Percentiles rank a stretch among this genome's conserved stretches.
Evolutionary conservation across 768 basidiomycete species (phyloP).

Genomic region (Rhizopogon vesiculosus): DNA sequence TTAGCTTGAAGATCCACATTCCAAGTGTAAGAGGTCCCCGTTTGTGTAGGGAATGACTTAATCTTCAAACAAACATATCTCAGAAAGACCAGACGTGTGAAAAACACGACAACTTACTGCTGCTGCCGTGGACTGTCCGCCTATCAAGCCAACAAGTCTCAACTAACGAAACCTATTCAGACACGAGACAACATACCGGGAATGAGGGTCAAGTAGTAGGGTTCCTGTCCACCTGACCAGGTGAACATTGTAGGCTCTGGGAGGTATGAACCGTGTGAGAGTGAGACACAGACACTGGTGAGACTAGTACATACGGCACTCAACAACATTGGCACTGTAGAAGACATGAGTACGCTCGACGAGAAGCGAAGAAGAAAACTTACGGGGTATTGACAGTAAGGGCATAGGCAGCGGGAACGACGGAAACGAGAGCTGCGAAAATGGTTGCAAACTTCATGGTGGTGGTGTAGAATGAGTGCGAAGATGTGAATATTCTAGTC

Average conservation of each 20-base stretch:
- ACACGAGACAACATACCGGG: slow-evolving; percentile 43
- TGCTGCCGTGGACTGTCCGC: slow-evolving; percentile 44
- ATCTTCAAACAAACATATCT: slow-evolving; percentile 34
- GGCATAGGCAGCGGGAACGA: slow-evolving; percentile 32
- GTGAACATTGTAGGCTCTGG: slow-evolving; percentile 55
- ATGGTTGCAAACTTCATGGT: slow-evolving; percentile 34
- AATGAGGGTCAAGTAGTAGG: slow-evolving; percentile 57
- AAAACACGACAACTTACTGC: slow-evolving; percentile 36
- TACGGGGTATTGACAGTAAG: slow-evolving; percentile 70
- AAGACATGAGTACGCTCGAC: slow-evolving; percentile 2
- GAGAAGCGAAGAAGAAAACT: slow-evolving; percentile 20
- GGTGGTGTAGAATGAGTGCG: slow-evolving; percentile 12
- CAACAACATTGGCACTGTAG: slow-evolving; percentile 33
- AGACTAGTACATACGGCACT: slow-evolving; percentile 42
- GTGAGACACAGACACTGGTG: neutral
- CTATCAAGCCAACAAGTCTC: slow-evolving; percentile 27
- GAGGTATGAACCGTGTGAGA: slow-evolving; percentile 3
- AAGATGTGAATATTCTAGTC: neutral
- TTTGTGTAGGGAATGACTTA: slow-evolving; percentile 45
- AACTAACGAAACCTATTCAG: neutral
- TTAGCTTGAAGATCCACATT: slow-evolving; percentile 40
- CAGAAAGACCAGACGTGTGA: slow-evolving; percentile 5
- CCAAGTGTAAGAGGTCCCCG: slow-evolving; percentile 48
- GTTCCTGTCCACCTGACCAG: slow-evolving; percentile 48
- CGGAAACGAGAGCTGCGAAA: slow-evolving; percentile 23